Evolutionary conservation across 495 filamentous ascomycete genomes (phyloP).

Genomic region (Clavariopsis aquatica): DNA sequence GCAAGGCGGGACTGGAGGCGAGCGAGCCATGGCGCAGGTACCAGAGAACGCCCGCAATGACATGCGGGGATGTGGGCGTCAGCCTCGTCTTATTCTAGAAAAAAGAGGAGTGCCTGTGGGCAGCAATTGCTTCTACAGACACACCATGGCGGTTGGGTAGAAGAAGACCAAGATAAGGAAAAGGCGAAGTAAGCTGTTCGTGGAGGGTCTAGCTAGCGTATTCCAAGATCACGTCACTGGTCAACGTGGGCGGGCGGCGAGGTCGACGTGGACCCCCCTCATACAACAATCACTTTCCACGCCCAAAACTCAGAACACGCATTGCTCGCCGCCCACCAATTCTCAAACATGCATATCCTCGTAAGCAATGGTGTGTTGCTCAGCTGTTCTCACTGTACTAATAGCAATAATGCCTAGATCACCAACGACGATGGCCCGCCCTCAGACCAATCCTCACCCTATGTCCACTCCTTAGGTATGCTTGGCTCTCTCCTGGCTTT

Average conservation of each 20-base stretch:
- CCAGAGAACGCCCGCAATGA: background rate
- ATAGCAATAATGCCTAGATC: conserved; percentile 51
- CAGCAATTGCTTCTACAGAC: background rate
- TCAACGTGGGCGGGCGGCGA: background rate
- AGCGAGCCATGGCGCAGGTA: conserved; percentile 14
- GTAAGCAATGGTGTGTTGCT: background rate
- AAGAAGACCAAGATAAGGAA: background rate
- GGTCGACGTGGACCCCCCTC: background rate
- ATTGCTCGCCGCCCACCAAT: background rate
- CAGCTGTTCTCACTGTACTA: background rate
- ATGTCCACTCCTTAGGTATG: conserved; percentile 81
- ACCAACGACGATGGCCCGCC: conserved; percentile 97
- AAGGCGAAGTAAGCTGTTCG: background rate
- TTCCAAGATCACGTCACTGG: background rate
- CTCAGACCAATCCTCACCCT: conserved; percentile 85
- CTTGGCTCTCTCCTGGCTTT: conserved; percentile 66
- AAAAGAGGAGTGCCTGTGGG: background rate
- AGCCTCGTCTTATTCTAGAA: background rate
- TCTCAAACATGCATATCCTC: conserved; percentile 35
- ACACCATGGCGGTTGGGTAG: background rate
- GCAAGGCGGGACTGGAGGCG: background rate
- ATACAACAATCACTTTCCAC: background rate
- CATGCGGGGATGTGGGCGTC: background rate
- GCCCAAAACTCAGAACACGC: background rate
- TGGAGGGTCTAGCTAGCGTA: background rate